A percentile compares a stretch with the other conserved stretches of the same genome.
phyloP scores from a whole-genome alignment of 192 early-diverging fungal species.

The Coemansia asiatica region DNA sequence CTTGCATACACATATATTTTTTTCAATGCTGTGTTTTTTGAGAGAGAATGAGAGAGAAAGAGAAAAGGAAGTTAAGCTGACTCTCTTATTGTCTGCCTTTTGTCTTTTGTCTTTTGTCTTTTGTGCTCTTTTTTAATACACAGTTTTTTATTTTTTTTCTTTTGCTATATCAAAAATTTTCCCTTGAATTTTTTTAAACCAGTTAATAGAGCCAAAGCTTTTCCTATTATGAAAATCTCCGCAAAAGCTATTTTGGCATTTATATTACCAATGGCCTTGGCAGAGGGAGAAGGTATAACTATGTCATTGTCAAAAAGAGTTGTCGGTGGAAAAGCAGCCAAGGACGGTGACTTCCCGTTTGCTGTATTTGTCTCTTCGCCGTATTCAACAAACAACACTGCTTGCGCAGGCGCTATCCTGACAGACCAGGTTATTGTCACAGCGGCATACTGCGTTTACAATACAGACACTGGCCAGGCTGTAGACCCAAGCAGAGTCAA shows the following conservation, averaged over 20 bases:
- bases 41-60: too few relatives aligned
- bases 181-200: not conserved
- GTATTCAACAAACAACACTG: conserved; percentile 31
- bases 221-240: not conserved
- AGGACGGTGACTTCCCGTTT: conserved; percentile 32
- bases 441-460: conserved; percentile 39
- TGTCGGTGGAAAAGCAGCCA: conserved; percentile 30
- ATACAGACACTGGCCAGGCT: conserved; percentile 13
- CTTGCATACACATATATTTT: not conserved
- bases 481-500: conserved; percentile 28
- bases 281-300: not conserved
- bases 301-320: conserved; percentile 22
- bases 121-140: too few relatives aligned
- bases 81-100: too few relatives aligned
- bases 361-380: conserved; percentile 38
- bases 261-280: not conserved
- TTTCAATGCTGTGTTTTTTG: not conserved
- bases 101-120: too few relatives aligned
- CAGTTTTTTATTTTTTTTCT: not conserved
- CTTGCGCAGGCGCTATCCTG: conserved; percentile 44
- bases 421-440: conserved; percentile 47
- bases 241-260: not conserved
- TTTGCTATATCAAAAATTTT: not conserved
- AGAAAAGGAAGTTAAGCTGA: too few relatives aligned
- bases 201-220: not conserved